Percentiles rank a stretch among this genome's conserved stretches.
These are phyloP conservation scores for Aspergillus intermedius DNA, from an alignment of 2,329 filamentous ascomycete genomes.

Conservation along the genomic window DNA sequence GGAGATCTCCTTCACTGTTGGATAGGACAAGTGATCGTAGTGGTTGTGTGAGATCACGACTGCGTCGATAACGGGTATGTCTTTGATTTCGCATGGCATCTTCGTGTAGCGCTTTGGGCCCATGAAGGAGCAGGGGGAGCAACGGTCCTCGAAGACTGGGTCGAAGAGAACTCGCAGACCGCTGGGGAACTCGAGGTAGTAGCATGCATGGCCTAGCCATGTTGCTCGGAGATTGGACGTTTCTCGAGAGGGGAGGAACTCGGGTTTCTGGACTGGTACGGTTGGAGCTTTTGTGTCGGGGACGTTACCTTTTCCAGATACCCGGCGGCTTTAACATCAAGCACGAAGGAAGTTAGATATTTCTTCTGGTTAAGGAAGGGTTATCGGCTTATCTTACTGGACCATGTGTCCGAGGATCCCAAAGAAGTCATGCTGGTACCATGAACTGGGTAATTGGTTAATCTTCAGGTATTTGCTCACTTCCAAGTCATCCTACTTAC, in stretches of 20 bases:
- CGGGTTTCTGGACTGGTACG: constrained; percentile 60
- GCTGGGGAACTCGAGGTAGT: constrained; percentile 80
- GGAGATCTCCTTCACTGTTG: constrained; percentile 64
- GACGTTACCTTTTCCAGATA: constrained; percentile 45
- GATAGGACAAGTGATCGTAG: constrained; percentile 83
- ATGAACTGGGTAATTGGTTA: constrained; percentile 17
- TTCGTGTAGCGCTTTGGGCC: constrained; percentile 73
- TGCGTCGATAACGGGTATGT: constrained; percentile 57
- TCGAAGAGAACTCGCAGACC: constrained; percentile 88
- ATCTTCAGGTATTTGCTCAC: not conserved
- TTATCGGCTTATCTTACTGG: constrained; percentile 10
- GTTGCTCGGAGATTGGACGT: constrained; percentile 67
- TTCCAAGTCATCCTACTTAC: not conserved
- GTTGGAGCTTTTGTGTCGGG: constrained; percentile 61
- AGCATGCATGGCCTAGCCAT: constrained; percentile 93
- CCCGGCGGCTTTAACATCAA: constrained; percentile 27
- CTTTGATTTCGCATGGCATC: constrained; percentile 66
- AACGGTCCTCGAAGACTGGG: constrained; percentile 84
- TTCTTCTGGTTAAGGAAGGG: not conserved
- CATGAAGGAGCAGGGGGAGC: constrained; percentile 65
- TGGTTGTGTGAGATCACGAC: constrained; percentile 82
- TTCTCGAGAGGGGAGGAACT: constrained; percentile 58
- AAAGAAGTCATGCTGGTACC: constrained; percentile 7
- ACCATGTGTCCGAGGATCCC: constrained; percentile 2
- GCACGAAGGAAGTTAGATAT: not conserved